These are phyloP conservation scores for Ogataea ramenticola DNA, from an alignment of 805 yeast species.

Conservation along the genomic window DNA sequence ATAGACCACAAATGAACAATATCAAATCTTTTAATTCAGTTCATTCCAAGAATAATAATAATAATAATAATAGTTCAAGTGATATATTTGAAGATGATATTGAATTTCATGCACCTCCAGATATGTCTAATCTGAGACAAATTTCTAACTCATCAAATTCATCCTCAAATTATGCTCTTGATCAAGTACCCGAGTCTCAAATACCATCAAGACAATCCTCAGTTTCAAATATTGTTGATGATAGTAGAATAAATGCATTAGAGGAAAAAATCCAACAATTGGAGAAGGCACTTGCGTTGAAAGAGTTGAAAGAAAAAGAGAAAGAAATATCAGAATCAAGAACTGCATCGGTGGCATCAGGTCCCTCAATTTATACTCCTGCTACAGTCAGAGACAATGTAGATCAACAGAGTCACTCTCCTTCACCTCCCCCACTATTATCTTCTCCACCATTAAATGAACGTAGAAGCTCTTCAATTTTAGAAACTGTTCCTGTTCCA, in stretches of 20 bases:
- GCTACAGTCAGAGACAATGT: not conserved
- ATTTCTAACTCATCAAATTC: not conserved
- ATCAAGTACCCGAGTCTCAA: not conserved
- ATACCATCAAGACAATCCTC: not conserved
- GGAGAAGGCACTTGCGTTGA: conserved; percentile 19
- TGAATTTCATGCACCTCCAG: not conserved
- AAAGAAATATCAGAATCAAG: conserved; percentile 1
- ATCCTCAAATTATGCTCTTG: not conserved
- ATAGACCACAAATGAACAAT: not conserved
- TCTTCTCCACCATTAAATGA: not conserved
- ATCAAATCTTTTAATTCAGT: not conserved
- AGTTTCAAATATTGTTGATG: conserved; percentile 5
- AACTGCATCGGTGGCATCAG: not conserved
- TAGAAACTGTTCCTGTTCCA: not conserved
- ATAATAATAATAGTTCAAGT: no score
- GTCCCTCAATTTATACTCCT: not conserved
- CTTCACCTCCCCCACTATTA: not conserved
- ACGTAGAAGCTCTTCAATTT: not conserved
- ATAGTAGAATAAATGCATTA: conserved; percentile 19
- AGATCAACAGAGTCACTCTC: not conserved
- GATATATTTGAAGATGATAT: not conserved
- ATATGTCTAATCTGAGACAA: not conserved
- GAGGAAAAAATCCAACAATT: conserved; percentile 25
- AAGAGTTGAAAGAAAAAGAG: conserved; percentile 11
- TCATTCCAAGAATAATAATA: not conserved